A percentile compares a stretch with the other conserved stretches of the same genome.
These are phyloP conservation scores for Kewa caespitosa DNA, from an alignment of 179 eudicot species.

Conservation along the genomic window DNA sequence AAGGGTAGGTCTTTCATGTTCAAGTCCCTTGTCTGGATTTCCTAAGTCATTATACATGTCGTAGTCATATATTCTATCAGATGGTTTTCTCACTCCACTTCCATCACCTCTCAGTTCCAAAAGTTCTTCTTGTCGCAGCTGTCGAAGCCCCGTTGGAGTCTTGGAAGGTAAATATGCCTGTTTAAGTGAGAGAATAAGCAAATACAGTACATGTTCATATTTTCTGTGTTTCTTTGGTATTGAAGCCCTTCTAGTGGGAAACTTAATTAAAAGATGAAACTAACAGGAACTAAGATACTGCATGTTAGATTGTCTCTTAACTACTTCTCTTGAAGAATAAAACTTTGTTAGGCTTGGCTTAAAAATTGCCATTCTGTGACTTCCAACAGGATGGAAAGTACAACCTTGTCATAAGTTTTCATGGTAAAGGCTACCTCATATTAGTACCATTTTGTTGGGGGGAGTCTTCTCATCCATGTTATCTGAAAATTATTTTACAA, in stretches of 20 bases:
- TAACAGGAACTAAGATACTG: no score
- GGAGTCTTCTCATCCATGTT: no score
- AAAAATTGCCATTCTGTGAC: no score
- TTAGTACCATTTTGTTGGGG: no score
- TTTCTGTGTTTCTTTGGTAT: neutral
- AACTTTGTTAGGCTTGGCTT: no score
- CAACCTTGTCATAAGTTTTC: no score
- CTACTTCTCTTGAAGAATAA: no score
- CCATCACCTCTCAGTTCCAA: slow-evolving; percentile 56
- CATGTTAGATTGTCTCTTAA: no score
- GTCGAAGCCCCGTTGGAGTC: slow-evolving; percentile 53
- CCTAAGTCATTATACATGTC: slow-evolving; percentile 66
- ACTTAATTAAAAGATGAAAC: neutral
- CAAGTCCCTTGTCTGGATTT: slow-evolving; percentile 55
- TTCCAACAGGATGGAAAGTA: no score
- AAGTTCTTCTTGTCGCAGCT: slow-evolving; percentile 51
- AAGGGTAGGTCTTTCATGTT: slow-evolving; percentile 40
- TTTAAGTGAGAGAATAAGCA: neutral
- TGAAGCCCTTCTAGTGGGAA: neutral
- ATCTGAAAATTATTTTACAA: no score
- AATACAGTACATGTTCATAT: neutral
- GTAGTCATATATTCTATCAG: slow-evolving; percentile 52
- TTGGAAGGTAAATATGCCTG: slow-evolving; percentile 60
- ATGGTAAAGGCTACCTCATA: no score
- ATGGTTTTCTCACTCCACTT: slow-evolving; percentile 40